phyloP scores from a whole-genome alignment of 176 grass and related monocot genomes.

The Chrysopogon serrulatus region DNA sequence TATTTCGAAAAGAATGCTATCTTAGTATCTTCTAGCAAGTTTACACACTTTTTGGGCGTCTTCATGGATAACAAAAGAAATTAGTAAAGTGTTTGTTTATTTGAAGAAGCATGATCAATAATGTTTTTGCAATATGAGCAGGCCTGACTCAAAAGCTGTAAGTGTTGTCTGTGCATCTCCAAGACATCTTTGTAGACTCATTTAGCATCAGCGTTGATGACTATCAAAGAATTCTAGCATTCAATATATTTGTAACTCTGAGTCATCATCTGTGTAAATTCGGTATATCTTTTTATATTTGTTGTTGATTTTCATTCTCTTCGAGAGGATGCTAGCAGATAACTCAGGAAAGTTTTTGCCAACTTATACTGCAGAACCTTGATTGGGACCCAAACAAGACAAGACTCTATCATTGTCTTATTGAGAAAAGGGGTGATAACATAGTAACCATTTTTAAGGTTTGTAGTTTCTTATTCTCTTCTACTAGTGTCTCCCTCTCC shows the following conservation, averaged over 20 bases:
- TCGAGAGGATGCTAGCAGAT: not conserved
- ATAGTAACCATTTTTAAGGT: constrained; percentile 50
- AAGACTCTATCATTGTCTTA: constrained; percentile 57
- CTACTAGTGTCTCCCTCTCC: not conserved
- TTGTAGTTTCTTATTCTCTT: not conserved
- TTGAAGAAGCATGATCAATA: not conserved
- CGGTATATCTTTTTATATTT: not conserved
- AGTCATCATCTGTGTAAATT: not conserved
- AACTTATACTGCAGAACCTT: constrained; percentile 43
- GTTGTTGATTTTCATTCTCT: not conserved
- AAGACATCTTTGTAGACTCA: not conserved
- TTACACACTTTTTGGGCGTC: not conserved
- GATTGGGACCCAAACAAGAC: constrained; percentile 49
- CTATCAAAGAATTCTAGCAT: not conserved
- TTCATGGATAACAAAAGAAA: not conserved
- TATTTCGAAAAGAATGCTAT: not conserved
- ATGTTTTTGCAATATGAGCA: not conserved
- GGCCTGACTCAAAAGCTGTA: not conserved
- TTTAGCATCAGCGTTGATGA: not conserved
- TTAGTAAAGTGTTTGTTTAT: not conserved
- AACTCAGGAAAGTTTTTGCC: not conserved
- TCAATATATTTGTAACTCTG: not conserved
- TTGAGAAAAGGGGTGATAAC: constrained; percentile 40
- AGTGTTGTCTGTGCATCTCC: not conserved
- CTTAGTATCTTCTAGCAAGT: not conserved